Evolutionary conservation across 108 stramenopile species (phyloP).

Genomic region (Hondaea fermentalgiana): DNA sequence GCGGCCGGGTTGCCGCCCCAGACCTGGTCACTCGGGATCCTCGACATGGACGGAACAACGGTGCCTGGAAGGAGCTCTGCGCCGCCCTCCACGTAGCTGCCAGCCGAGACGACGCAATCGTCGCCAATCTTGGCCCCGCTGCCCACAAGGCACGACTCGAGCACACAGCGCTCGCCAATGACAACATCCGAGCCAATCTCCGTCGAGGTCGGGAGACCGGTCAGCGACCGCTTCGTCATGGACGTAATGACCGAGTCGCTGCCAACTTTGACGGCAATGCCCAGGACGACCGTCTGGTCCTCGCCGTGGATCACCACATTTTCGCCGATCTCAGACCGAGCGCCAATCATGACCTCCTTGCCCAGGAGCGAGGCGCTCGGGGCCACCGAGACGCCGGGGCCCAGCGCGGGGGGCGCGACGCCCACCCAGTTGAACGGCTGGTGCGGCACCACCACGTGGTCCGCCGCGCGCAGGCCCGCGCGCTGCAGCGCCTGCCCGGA

Average conservation of each 20-base stretch:
- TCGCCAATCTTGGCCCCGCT: neutral
- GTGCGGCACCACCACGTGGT: neutral
- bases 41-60: neutral
- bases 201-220: neutral
- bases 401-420: neutral
- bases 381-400: neutral
- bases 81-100: neutral
- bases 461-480: neutral
- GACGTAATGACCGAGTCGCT: neutral
- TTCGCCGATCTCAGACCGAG: neutral
- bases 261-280: neutral
- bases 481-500: slow-evolving; percentile 9
- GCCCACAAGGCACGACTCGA: neutral
- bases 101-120: neutral
- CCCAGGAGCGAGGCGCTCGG: neutral
- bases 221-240: neutral
- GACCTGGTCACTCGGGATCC: neutral
- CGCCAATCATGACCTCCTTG: neutral
- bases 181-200: neutral
- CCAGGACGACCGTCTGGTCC: neutral
- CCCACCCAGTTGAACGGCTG: neutral
- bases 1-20: slow-evolving; percentile 7
- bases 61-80: neutral
- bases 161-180: neutral
- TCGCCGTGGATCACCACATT: neutral